A percentile compares a stretch with the other conserved stretches of the same genome.
phyloP scores from a whole-genome alignment of 352 stramenopile species.

The Phytophthora sp. region DNA sequence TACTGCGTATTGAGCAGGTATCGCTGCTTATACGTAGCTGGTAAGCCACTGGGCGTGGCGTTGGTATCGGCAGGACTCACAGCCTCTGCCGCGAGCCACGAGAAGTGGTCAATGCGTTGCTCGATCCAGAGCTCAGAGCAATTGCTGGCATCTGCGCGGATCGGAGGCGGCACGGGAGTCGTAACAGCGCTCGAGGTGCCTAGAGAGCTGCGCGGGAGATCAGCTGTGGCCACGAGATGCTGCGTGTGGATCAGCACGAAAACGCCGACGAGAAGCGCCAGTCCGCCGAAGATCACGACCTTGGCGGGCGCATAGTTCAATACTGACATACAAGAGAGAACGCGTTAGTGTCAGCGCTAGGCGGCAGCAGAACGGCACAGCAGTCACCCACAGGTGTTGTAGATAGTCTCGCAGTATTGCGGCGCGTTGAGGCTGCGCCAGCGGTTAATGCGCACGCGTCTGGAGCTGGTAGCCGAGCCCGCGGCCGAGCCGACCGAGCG shows the following conservation, averaged over 20 bases:
- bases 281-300: slow-evolving; percentile 53
- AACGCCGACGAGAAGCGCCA: slow-evolving; percentile 61
- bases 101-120: slow-evolving; percentile 92
- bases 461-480: slow-evolving; percentile 34
- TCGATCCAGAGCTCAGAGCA: slow-evolving; percentile 89
- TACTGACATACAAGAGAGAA: slow-evolving; percentile 19
- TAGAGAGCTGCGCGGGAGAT: slow-evolving; percentile 50
- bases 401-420: slow-evolving; percentile 41
- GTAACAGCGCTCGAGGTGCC: slow-evolving; percentile 19
- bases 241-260: slow-evolving; percentile 78
- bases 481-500: slow-evolving; percentile 32
- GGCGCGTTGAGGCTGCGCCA: slow-evolving; percentile 41
- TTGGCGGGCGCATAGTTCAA: slow-evolving; percentile 47
- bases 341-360: background rate
- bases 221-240: slow-evolving; percentile 52
- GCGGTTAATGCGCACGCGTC: slow-evolving; percentile 31
- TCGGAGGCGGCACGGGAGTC: background rate
- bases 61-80: slow-evolving; percentile 13
- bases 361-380: background rate
- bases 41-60: slow-evolving; percentile 23
- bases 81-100: slow-evolving; percentile 50
- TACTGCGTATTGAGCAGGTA: slow-evolving; percentile 91
- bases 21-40: slow-evolving; percentile 84
- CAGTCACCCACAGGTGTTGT: slow-evolving; percentile 37
- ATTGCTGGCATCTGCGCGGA: slow-evolving; percentile 64